phyloP scores from a whole-genome alignment of 169 alveolate species.

The Plasmodium sp. region DNA sequence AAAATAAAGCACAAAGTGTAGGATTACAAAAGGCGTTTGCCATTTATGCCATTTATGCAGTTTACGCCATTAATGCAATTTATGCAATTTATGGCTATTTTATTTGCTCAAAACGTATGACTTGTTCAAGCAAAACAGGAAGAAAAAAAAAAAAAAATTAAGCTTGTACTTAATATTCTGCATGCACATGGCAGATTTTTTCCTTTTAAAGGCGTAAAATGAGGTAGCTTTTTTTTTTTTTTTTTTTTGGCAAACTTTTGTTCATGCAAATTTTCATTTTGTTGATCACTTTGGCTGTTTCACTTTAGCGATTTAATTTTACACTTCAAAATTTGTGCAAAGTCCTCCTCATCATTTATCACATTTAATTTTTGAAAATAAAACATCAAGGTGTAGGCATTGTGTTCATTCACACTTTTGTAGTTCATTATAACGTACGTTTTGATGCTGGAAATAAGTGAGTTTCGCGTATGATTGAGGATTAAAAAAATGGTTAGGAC shows the following conservation, averaged over 20 bases:
- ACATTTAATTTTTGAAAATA: constrained; percentile 55
- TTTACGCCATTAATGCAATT: background rate
- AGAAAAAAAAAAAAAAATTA: background rate
- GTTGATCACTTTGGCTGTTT: background rate
- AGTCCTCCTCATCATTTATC: constrained; percentile 59
- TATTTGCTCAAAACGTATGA: background rate
- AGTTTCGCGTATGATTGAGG: constrained; percentile 9
- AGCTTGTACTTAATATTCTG: background rate
- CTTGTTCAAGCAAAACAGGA: background rate
- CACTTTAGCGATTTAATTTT: constrained; percentile 41
- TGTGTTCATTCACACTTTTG: constrained; percentile 64
- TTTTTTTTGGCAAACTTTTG: background rate
- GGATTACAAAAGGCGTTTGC: background rate
- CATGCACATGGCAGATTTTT: background rate
- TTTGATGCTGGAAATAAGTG: constrained; percentile 24
- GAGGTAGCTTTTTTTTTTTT: background rate
- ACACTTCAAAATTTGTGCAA: constrained; percentile 38
- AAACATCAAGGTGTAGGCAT: constrained; percentile 36
- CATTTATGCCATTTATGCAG: background rate
- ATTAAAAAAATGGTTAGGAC: constrained; percentile 35
- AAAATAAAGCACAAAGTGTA: background rate
- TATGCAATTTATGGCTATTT: background rate
- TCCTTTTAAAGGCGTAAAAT: background rate
- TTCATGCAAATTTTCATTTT: background rate
- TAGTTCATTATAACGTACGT: constrained; percentile 48